A percentile compares a stretch with the other conserved stretches of the same genome.
Evolutionary conservation across 2,329 filamentous ascomycete genomes (phyloP).

Genomic region (Aspergillus fructus): DNA sequence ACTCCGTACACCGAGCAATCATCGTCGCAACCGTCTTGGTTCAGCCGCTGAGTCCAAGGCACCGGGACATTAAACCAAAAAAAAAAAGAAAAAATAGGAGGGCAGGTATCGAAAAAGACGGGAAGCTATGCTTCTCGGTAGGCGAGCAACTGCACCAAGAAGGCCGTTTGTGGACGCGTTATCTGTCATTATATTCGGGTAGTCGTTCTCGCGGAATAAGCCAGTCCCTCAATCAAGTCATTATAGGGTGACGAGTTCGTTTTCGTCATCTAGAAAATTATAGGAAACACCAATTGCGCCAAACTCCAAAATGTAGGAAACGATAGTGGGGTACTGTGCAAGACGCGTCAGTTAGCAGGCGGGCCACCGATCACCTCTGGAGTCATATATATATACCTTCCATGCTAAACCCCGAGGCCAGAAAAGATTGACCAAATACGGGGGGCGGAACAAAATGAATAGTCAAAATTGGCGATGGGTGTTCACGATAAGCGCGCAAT

Average conservation of each 20-base stretch:
- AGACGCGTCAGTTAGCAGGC: not conserved
- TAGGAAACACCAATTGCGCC: slow-evolving; percentile 14
- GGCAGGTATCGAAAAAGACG: not conserved
- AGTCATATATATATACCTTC: slow-evolving; percentile 2
- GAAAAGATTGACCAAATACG: slow-evolving; percentile 11
- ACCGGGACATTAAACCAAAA: not conserved
- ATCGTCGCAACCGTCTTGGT: not conserved
- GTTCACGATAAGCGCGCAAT: not conserved
- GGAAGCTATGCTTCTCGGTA: not conserved
- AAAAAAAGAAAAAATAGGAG: not conserved
- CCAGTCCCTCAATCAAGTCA: slow-evolving; percentile 21
- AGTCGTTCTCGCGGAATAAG: slow-evolving; percentile 22
- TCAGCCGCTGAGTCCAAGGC: slow-evolving; percentile 2
- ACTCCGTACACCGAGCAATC: not conserved
- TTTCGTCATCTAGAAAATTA: slow-evolving; percentile 11
- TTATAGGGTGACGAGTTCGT: slow-evolving; percentile 19
- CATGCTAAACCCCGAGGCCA: not conserved
- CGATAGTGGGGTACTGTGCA: not conserved
- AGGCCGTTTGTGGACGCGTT: slow-evolving; percentile 13
- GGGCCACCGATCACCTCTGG: not conserved
- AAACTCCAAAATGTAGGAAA: slow-evolving; percentile 16
- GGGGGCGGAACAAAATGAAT: slow-evolving; percentile 4
- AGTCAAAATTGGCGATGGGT: not conserved
- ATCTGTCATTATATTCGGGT: slow-evolving; percentile 9
- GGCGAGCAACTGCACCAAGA: slow-evolving; percentile 1